phyloP scores from a whole-genome alignment of 2,329 filamentous ascomycete genomes.

The Diaporthe amygdali region DNA sequence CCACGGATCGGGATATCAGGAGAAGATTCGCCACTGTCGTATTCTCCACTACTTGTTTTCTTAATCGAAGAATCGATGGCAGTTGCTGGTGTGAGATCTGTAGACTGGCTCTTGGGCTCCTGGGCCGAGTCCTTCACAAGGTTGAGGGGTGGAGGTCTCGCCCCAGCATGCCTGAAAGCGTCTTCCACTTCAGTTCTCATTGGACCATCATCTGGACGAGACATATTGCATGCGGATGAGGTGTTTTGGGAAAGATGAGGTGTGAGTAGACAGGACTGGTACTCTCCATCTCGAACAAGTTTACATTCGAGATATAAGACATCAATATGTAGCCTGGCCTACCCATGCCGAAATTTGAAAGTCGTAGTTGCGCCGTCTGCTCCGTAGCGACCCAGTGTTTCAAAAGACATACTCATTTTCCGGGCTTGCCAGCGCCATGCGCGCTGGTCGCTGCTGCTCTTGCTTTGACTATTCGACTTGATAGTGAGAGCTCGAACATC shows the following conservation, averaged over 20 bases:
- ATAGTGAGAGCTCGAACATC: not conserved
- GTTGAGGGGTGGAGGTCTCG: not conserved
- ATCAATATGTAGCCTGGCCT: not conserved
- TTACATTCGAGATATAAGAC: not conserved
- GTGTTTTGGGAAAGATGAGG: not conserved
- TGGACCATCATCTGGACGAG: not conserved
- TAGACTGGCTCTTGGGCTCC: not conserved
- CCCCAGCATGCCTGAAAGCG: not conserved
- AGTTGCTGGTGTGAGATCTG: not conserved
- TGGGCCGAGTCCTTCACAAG: not conserved
- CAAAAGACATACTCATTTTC: not conserved
- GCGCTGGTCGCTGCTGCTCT: not conserved
- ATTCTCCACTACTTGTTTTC: not conserved
- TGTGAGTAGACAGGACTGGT: not conserved
- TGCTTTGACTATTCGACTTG: not conserved
- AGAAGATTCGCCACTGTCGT: not conserved
- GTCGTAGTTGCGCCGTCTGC: not conserved
- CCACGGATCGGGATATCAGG: not conserved
- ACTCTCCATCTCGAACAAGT: not conserved
- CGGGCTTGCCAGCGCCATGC: not conserved
- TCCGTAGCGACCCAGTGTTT: not conserved
- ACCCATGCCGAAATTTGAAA: not conserved
- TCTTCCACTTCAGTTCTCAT: not conserved
- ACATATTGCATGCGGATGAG: not conserved
- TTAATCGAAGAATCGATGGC: not conserved